Base-by-base conservation (phyloP, 768 basidiomycete species). In the Lentinula aciculospora region DNA sequence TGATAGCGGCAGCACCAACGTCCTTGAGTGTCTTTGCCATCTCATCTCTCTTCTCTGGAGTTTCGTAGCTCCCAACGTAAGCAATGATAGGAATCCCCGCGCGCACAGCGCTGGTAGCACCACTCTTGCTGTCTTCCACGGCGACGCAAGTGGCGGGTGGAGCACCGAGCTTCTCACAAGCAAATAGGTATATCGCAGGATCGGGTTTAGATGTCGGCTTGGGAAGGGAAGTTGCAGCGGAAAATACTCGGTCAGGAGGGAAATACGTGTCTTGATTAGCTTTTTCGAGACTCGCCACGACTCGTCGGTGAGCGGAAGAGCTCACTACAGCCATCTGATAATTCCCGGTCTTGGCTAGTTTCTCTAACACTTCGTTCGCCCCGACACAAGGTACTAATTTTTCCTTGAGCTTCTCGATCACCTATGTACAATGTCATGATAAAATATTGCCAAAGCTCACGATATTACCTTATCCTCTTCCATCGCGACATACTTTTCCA, bases 391-490 rank as follows among this genome's bases (percentile, higher is more conserved):
- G 64, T 25, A 76, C 72, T 61, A 78, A 69, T 66, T 70, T 72
- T 62, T 75, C 77, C 62, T 74, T 73, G 70, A 83, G 72, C 72
- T 82, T 83, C 48, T 75, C 78, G 48, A 87, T 76, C 53, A 87
- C 80, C 51, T 53, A 15, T 17, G 39, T 17, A 25, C 15, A 8
- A 17, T 53, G 2, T 53, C 36, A 53, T 8, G 17, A 31, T n/a
- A 31, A 9, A n/a, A 1, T 15, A 36, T 3, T 7, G 19, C 19
- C 9, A 32, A 50, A 50, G n/a, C 13, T 27, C 28, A 17, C 3
- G 25, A 13, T 2, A 13, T 36, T 53, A 53, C 51, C 69, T 83
- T 82, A 58, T 77, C 84, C 32, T 65, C 63, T 39, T 67, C 66
- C 49, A 61, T 63, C n/a, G 58, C 53, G n/a, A 67, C 66, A 46